Conservation (phyloP, 2,329 filamentous ascomycete genomes). For the Curvularia sp. region DNA sequence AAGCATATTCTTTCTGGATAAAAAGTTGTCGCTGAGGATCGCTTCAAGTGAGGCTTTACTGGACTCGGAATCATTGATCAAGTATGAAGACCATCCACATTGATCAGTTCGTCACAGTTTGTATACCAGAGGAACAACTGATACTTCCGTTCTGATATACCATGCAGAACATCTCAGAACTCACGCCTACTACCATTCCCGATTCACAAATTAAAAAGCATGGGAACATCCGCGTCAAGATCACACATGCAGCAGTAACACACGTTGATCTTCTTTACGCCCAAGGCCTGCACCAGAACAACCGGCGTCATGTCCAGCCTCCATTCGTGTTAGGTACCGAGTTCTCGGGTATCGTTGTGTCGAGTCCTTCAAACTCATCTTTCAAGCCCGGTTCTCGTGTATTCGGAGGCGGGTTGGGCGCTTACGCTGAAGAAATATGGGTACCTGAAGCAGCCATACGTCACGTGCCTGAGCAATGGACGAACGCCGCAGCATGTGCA, state of each 20-base stretch:
- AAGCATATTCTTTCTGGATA: not conserved
- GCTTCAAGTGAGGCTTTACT: too few species aligned
- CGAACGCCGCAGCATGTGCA: constrained; percentile 59
- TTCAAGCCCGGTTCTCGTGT: constrained; percentile 60
- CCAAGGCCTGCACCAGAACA: constrained; percentile 66
- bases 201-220: constrained; percentile 43
- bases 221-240: constrained; percentile 54
- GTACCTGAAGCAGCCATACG: constrained; percentile 52
- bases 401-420: constrained; percentile 61
- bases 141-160: not conserved
- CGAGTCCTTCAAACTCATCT: constrained; percentile 40
- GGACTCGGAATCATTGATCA: not conserved
- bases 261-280: constrained; percentile 68
- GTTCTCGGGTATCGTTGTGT: constrained; percentile 62
- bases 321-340: constrained; percentile 68
- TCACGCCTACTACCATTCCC: constrained; percentile 32
- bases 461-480: constrained; percentile 56
- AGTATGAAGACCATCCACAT: constrained; percentile 8
- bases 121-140: not conserved
- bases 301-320: constrained; percentile 61
- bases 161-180: constrained; percentile 41
- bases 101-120: constrained; percentile 3
- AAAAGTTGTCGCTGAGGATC: not conserved
- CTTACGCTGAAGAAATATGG: constrained; percentile 61
- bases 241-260: constrained; percentile 64